Conservation (phyloP, 768 basidiomycete genomes). For the Amanita muscaria region DNA sequence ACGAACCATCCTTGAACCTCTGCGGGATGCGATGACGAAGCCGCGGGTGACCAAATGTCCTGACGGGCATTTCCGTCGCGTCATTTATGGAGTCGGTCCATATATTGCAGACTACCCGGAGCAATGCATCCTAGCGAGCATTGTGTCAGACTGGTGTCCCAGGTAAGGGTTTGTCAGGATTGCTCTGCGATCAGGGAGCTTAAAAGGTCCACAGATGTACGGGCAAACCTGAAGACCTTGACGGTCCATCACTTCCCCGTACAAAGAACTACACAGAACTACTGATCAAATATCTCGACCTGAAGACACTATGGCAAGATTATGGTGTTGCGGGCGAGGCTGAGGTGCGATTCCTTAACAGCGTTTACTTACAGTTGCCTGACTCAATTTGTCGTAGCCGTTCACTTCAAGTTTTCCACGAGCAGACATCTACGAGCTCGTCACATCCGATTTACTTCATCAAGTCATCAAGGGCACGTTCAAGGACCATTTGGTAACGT, state of each 20-base stretch:
- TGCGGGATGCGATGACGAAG: slow-evolving; percentile 12
- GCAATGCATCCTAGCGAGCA: slow-evolving; percentile 12
- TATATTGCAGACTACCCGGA: slow-evolving; percentile 18
- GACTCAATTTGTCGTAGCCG: too few species aligned
- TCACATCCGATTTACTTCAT: too few species aligned
- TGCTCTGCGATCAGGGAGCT: neutral
- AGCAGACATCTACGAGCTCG: too few species aligned
- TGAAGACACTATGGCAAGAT: neutral
- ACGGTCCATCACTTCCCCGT: neutral
- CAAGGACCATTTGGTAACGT: too few species aligned
- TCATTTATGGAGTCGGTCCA: slow-evolving; percentile 17
- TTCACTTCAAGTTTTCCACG: too few species aligned
- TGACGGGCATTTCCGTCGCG: slow-evolving; percentile 13
- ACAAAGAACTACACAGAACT: neutral
- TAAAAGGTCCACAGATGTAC: neutral
- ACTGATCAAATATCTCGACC: neutral
- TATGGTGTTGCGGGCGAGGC: too few species aligned
- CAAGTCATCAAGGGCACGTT: too few species aligned
- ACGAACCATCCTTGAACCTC: slow-evolving; percentile 9
- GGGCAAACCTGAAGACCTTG: neutral
- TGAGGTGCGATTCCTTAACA: too few species aligned
- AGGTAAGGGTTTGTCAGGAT: slow-evolving; percentile 6
- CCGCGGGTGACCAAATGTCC: slow-evolving; percentile 13
- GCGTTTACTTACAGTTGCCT: too few species aligned
- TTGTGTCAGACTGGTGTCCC: slow-evolving; percentile 14